Conservation (phyloP, 2,329 filamentous ascomycete species). For the Huntiella savannae region DNA sequence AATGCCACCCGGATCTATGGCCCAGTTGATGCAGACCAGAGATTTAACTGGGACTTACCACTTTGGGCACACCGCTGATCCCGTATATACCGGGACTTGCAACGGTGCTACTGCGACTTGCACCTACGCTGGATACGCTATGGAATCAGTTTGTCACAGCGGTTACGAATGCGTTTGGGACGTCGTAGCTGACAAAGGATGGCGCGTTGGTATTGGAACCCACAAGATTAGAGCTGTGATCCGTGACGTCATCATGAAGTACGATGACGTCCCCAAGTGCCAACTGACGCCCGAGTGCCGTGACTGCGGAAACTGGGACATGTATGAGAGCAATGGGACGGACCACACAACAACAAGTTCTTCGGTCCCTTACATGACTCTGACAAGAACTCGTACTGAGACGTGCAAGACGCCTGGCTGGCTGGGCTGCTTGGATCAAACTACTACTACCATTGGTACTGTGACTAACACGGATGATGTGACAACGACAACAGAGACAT, state of each 20-base stretch:
- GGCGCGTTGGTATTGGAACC: constrained; percentile 77
- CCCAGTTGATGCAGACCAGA: constrained; percentile 50
- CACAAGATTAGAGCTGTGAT: constrained; percentile 85
- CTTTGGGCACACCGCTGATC: constrained; percentile 90
- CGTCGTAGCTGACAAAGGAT: constrained; percentile 76
- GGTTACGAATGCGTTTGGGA: constrained; percentile 82
- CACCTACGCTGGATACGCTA: constrained; percentile 78
- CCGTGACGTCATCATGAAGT: constrained; percentile 65
- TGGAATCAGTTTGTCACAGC: constrained; percentile 84
- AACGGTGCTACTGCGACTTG: constrained; percentile 79
- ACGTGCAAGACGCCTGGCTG: constrained; percentile 86
- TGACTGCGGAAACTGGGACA: constrained; percentile 88
- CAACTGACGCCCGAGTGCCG: constrained; percentile 59
- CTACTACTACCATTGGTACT: constrained; percentile 26
- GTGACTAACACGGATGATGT: constrained; percentile 15
- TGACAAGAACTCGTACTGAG: constrained; percentile 59
- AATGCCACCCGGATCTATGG: constrained; percentile 58
- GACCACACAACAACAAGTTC: constrained; percentile 46
- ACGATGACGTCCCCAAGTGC: constrained; percentile 64
- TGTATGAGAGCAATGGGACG: constrained; percentile 79
- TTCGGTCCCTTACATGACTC: constrained; percentile 23
- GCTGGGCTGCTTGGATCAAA: constrained; percentile 64
- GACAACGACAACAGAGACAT: constrained; percentile 25
- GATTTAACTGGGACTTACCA: constrained; percentile 65
- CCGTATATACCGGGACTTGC: constrained; percentile 83